These are phyloP conservation scores for Camellia granthamiana DNA, from an alignment of 148 eudicot genomes.

Conservation along the genomic window DNA sequence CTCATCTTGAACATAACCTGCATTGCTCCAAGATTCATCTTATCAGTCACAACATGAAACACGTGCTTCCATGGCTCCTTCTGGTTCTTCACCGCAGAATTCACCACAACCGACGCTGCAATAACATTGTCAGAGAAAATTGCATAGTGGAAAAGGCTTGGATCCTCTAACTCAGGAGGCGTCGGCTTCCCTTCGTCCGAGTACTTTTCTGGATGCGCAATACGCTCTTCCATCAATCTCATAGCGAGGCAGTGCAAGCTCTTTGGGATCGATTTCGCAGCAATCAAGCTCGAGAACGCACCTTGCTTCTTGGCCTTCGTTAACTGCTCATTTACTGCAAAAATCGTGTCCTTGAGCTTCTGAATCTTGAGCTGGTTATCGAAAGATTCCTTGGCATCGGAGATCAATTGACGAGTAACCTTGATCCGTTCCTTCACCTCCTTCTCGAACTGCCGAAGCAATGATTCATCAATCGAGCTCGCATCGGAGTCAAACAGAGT, in stretches of 20 bases:
- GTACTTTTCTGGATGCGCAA: slow-evolving; percentile 71
- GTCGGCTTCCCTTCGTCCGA: slow-evolving; percentile 62
- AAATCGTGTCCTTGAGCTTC: slow-evolving; percentile 85
- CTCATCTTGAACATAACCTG: slow-evolving; percentile 93
- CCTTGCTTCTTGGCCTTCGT: slow-evolving; percentile 90
- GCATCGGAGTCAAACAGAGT: slow-evolving; percentile 51
- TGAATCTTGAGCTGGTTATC: slow-evolving; percentile 94
- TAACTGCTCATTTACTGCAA: slow-evolving; percentile 74
- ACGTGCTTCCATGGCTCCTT: slow-evolving; percentile 90
- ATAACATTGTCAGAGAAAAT: slow-evolving; percentile 87
- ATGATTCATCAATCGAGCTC: slow-evolving; percentile 54
- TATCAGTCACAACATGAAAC: slow-evolving; percentile 94
- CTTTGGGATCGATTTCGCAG: slow-evolving; percentile 92
- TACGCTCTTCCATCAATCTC: slow-evolving; percentile 92
- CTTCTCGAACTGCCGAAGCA: slow-evolving; percentile 71
- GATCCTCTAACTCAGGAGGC: slow-evolving; percentile 76
- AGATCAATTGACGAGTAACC: slow-evolving; percentile 70
- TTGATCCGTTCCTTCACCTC: slow-evolving; percentile 90
- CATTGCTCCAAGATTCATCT: slow-evolving; percentile 96
- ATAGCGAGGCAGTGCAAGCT: slow-evolving; percentile 85
- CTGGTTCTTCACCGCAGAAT: slow-evolving; percentile 80
- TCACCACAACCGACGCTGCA: slow-evolving; percentile 93
- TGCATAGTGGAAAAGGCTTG: slow-evolving; percentile 81
- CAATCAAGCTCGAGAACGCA: slow-evolving; percentile 91
- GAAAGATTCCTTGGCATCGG: slow-evolving; percentile 86